Conservation (phyloP, 805 yeast species). For the Jamesozyma piceae region DNA sequence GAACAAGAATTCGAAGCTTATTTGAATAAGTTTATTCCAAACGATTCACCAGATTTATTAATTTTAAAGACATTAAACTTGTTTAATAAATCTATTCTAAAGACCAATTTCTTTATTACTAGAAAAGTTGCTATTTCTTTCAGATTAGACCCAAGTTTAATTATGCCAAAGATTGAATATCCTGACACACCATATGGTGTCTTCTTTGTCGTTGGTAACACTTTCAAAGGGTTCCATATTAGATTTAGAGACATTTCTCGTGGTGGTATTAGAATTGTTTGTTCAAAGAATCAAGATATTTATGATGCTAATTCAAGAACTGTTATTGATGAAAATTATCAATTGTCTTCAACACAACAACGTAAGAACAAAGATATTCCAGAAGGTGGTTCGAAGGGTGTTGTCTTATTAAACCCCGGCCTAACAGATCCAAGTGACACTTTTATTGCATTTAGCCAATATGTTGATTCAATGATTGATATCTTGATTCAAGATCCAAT, state of each 20-base stretch:
- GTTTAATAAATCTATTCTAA: conserved; percentile 79
- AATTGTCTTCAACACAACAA: conserved; percentile 92
- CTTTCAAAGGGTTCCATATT: conserved; percentile 94
- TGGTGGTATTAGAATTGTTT: conserved; percentile 95
- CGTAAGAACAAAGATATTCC: conserved; percentile 96
- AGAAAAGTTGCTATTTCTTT: conserved; percentile 93
- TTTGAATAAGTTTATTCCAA: conserved; percentile 58
- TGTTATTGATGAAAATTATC: conserved; percentile 92
- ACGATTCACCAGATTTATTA: conserved; percentile 66
- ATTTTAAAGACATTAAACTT: conserved; percentile 74
- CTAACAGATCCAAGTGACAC: conserved; percentile 64
- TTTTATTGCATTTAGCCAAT: conserved; percentile 79
- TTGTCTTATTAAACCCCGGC: conserved; percentile 73
- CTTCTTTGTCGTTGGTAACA: conserved; percentile 92
- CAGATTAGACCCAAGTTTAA: conserved; percentile 75
- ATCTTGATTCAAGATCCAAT: conserved; percentile 71
- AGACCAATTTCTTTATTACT: conserved; percentile 88
- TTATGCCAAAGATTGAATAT: conserved; percentile 72
- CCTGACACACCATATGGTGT: conserved; percentile 91
- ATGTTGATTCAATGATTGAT: conserved; percentile 85
- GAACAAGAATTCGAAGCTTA: conserved; percentile 67
- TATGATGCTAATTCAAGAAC: conserved; percentile 77
- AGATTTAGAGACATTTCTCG: conserved; percentile 95
- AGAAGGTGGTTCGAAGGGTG: conserved; percentile 98
- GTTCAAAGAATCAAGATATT: conserved; percentile 75